Base-by-base conservation (phyloP, 225 moss, liverwort and hornwort genomes). In the Marchantia polymorpha region DNA sequence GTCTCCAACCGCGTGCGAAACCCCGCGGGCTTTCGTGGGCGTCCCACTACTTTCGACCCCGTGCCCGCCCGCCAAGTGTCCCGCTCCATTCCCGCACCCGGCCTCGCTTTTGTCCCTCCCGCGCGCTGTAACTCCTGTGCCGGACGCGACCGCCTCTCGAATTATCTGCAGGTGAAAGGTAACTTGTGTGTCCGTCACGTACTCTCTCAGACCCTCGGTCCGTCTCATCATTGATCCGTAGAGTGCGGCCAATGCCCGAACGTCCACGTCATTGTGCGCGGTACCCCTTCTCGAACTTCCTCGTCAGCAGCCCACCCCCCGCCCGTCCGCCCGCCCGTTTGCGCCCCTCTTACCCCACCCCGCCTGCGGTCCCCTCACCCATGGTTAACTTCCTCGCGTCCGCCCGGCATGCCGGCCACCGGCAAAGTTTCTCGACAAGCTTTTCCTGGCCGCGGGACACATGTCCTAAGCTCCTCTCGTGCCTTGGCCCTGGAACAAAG, bases 331-430 rank as follows among this genome's bases (percentile, higher is more conserved):
- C 22, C 7, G 4, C 7, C 15, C 59, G 59, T 1, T 15, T 60
- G 22, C 22, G 59, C 3, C 39, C 39, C 39, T 39, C 39, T 39
- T 39, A 39, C 39, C 39, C 39, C 39, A 39, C 39, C 39, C 56
- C 1, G 13, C 56, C 13, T 13, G n/a, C n/a, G 65, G 19, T 65
- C 23, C 26, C 65, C n/a, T 65, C 65, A 65, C 65, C 65, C 26
- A 65, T n/a, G 65, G 65, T 65, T 65, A 65, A 23, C 65, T 19
- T 65, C 23, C 65, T 56, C 56, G 14, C 56, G 56, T 56, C 23
- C 19, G 0, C 26, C n/a, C 65, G 65, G 65, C 65, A 65, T 65
- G 65, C 65, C 65, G 65, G 65, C 65, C 65, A 65, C n/a, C 65
- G 23, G 65, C 65, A 65, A n/a, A 65, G 26, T 65, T 65, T 65